Conservation (phyloP, 371 early-diverging fungal species). For the Syncephalastrum sp. region DNA sequence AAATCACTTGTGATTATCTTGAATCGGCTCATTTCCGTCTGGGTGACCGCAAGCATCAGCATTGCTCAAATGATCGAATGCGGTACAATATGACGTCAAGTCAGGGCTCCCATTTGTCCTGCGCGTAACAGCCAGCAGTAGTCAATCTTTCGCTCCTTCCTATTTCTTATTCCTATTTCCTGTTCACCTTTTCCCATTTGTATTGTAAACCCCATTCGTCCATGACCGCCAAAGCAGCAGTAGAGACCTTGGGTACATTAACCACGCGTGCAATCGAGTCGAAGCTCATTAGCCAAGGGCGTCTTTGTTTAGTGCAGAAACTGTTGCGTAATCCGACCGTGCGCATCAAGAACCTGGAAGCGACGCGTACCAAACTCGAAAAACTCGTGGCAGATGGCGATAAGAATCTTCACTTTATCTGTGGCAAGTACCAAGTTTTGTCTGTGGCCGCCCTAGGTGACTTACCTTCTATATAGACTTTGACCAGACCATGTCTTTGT, state of each 20-base stretch:
- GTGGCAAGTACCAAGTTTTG: slow-evolving; percentile 34
- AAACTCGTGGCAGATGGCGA: slow-evolving; percentile 52
- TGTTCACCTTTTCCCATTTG: neutral
- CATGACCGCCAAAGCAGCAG: slow-evolving; percentile 3
- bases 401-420: slow-evolving; percentile 54
- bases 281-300: neutral
- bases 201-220: no score
- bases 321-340: slow-evolving; percentile 37
- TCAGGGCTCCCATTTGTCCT: no score
- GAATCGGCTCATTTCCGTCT: no score
- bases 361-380: slow-evolving; percentile 36
- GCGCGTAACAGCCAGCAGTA: neutral
- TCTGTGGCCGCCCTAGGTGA: neutral
- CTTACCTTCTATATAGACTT: slow-evolving; percentile 47
- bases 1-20: no score
- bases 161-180: neutral
- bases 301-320: slow-evolving; percentile 22
- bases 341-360: slow-evolving; percentile 31
- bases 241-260: slow-evolving; percentile 1
- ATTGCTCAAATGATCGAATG: no score
- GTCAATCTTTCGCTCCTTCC: neutral
- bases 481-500: slow-evolving; percentile 76
- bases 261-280: neutral
- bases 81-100: no score
- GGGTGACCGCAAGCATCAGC: no score